Evolutionary conservation across 352 stramenopile species (phyloP).

Genomic region (Phytophthora nicotianae): DNA sequence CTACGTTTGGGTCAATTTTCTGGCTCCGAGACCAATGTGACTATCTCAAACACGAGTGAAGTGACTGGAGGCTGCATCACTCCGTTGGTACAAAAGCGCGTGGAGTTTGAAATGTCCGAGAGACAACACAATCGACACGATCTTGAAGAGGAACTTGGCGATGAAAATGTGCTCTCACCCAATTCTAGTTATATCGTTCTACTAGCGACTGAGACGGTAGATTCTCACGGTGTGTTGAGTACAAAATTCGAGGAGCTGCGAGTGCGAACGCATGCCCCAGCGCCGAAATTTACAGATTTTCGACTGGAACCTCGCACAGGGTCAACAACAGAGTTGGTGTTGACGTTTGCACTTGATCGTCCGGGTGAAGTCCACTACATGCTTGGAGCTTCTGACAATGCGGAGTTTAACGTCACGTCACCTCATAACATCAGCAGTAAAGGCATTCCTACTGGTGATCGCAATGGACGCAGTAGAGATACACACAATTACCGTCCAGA

Average conservation of each 20-base stretch:
- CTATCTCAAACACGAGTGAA: neutral
- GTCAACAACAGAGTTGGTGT: slow-evolving; percentile 76
- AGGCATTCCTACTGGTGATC: slow-evolving; percentile 13
- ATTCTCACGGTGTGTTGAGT: slow-evolving; percentile 67
- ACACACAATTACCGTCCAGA: slow-evolving; percentile 66
- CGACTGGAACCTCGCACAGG: slow-evolving; percentile 56
- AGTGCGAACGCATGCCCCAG: slow-evolving; percentile 50
- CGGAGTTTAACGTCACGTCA: slow-evolving; percentile 73
- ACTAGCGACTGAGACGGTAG: slow-evolving; percentile 57
- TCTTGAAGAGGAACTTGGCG: slow-evolving; percentile 46
- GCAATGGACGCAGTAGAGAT: slow-evolving; percentile 28
- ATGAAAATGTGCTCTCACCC: slow-evolving; percentile 26
- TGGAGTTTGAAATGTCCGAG: slow-evolving; percentile 43
- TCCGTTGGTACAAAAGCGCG: slow-evolving; percentile 36
- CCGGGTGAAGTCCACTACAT: slow-evolving; percentile 82
- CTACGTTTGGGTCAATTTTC: slow-evolving; percentile 22
- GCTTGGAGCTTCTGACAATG: slow-evolving; percentile 55
- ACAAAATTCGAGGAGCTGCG: slow-evolving; percentile 36
- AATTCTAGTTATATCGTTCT: slow-evolving; percentile 63
- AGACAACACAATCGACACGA: slow-evolving; percentile 41
- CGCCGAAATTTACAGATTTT: slow-evolving; percentile 56
- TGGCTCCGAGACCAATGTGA: slow-evolving; percentile 17
- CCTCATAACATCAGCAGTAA: slow-evolving; percentile 81
- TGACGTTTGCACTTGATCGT: slow-evolving; percentile 59
- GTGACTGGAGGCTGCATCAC: slow-evolving; percentile 13